These are phyloP conservation scores for Boletus subparvulus DNA, from an alignment of 768 basidiomycete genomes.

Conservation along the genomic window DNA sequence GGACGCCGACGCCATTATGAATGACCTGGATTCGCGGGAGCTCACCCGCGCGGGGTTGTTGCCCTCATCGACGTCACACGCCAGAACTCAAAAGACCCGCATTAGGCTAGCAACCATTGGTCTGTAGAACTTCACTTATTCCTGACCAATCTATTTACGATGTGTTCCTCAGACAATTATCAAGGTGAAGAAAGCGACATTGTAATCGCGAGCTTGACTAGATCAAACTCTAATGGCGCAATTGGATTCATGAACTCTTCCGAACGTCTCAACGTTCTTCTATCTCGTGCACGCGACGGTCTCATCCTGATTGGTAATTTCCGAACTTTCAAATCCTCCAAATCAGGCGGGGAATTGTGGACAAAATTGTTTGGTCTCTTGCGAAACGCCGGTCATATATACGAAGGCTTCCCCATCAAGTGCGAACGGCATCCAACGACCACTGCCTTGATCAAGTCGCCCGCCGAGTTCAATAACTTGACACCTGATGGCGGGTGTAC, in stretches of 20 bases:
- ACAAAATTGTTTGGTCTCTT: constrained; percentile 46
- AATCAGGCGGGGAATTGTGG: constrained; percentile 56
- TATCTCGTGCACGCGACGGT: constrained; percentile 66
- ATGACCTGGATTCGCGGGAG: constrained; percentile 60
- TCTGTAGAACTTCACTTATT: constrained; percentile 22
- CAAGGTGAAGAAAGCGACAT: constrained; percentile 77
- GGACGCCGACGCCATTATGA: constrained; percentile 57
- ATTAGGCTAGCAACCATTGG: constrained; percentile 68
- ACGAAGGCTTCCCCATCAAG: constrained; percentile 56
- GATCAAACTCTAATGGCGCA: constrained; percentile 53
- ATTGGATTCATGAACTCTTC: constrained; percentile 75
- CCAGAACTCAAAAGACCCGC: constrained; percentile 40
- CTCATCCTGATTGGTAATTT: constrained; percentile 67
- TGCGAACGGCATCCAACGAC: constrained; percentile 56
- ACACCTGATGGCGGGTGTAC: constrained; percentile 65
- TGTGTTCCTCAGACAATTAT: constrained; percentile 55
- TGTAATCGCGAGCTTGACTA: constrained; percentile 57
- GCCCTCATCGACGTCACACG: constrained; percentile 31
- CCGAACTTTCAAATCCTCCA: constrained; percentile 53
- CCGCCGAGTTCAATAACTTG: constrained; percentile 48
- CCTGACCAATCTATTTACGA: background rate
- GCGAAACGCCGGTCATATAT: constrained; percentile 43
- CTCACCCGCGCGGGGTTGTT: constrained; percentile 58
- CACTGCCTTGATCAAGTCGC: constrained; percentile 37
- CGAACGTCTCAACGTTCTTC: constrained; percentile 67